phyloP scores from a whole-genome alignment of 1,284 basidiomycete genomes.

The Mycena sp. region DNA sequence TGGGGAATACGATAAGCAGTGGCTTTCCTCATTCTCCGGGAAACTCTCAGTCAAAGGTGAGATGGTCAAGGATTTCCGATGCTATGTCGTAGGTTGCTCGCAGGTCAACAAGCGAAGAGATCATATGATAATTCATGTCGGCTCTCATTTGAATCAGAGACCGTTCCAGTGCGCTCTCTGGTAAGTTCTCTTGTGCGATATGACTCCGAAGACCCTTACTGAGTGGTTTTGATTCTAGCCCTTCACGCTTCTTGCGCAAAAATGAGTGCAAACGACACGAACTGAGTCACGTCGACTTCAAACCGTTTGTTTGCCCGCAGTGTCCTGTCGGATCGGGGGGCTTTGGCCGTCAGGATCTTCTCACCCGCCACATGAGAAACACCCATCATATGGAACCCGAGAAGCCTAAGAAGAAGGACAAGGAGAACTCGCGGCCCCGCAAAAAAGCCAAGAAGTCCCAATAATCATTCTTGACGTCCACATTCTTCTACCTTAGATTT shows the following conservation, averaged over 20 bases:
- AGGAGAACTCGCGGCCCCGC: neutral
- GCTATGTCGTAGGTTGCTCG: constrained; percentile 81
- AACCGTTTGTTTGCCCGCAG: constrained; percentile 64
- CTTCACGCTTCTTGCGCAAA: constrained; percentile 71
- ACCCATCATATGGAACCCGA: constrained; percentile 50
- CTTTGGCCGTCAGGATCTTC: constrained; percentile 73
- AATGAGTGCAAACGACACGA: constrained; percentile 81
- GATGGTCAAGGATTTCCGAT: constrained; percentile 82
- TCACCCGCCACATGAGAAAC: constrained; percentile 67
- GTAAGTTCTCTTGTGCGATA: constrained; percentile 46
- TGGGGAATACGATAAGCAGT: constrained; percentile 64
- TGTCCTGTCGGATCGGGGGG: constrained; percentile 56
- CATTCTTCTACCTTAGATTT: too few species aligned
- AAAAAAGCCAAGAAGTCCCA: constrained; percentile 28
- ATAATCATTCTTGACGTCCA: too few species aligned
- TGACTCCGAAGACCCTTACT: neutral
- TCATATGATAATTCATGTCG: constrained; percentile 76
- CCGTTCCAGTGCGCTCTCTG: constrained; percentile 69
- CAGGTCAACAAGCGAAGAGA: constrained; percentile 80
- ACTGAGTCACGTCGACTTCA: constrained; percentile 64
- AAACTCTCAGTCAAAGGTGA: constrained; percentile 63
- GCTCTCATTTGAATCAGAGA: constrained; percentile 72
- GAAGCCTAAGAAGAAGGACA: constrained; percentile 36
- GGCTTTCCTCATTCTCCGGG: constrained; percentile 72
- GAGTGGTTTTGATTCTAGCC: constrained; percentile 45